Evolutionary conservation across 257 asterid genomes (phyloP).

Genomic region (Forsythia suspensa): DNA sequence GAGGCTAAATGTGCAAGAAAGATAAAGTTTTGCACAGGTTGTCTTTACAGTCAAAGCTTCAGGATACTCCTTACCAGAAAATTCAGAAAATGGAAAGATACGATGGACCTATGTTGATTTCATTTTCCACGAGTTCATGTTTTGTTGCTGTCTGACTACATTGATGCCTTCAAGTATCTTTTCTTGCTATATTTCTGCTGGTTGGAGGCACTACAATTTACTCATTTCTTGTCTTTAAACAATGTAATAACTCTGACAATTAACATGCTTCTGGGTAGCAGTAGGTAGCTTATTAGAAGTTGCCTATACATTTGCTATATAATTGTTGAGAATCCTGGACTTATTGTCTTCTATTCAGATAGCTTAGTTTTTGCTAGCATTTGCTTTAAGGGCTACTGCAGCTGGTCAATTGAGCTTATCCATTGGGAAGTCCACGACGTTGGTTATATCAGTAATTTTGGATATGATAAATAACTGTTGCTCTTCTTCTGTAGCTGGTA

Average conservation of each 20-base stretch:
- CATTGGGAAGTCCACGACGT: background rate
- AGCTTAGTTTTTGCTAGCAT: background rate
- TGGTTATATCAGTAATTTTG: background rate
- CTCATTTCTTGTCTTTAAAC: background rate
- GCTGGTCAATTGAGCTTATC: background rate
- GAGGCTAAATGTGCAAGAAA: conserved; percentile 9
- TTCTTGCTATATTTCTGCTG: background rate
- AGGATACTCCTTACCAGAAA: background rate
- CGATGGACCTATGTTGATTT: background rate
- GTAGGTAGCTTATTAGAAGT: background rate
- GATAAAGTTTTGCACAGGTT: background rate
- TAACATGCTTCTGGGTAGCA: background rate
- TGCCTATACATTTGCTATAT: background rate
- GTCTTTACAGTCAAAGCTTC: background rate
- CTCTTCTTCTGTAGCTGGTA: conserved; percentile 4
- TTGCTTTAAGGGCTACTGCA: background rate
- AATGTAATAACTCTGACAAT: background rate
- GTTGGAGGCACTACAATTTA: background rate
- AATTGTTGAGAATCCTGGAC: background rate
- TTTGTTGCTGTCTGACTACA: background rate
- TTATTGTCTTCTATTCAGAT: background rate
- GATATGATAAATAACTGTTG: background rate
- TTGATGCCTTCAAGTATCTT: background rate
- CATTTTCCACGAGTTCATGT: background rate
- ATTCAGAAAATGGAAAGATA: background rate